Conservation (phyloP, 495 filamentous ascomycete genomes). For the Amniculicola lignicola region DNA sequence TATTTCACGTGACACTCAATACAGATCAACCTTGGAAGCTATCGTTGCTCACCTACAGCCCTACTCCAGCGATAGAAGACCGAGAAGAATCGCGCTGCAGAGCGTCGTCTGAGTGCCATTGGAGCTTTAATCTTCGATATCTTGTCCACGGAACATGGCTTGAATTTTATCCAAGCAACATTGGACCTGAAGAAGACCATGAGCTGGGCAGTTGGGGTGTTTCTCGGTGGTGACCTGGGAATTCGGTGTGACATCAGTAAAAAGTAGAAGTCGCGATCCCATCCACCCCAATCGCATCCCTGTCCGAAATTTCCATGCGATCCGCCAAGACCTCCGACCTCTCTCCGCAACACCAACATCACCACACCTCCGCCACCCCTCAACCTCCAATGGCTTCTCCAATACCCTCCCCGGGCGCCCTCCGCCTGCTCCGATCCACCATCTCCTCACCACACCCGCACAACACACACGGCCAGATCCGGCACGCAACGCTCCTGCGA, state of each 20-base stretch:
- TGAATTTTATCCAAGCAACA: too few species aligned
- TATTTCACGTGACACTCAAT: too few species aligned
- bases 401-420: slow-evolving; percentile 28
- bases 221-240: too few species aligned
- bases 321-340: not conserved
- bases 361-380: not conserved
- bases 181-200: too few species aligned
- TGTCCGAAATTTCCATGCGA: too few species aligned
- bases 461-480: slow-evolving; percentile 46
- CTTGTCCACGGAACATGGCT: too few species aligned
- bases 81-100: slow-evolving; percentile 22
- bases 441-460: slow-evolving; percentile 15
- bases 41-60: slow-evolving; percentile 5
- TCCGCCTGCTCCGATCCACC: slow-evolving; percentile 19
- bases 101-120: slow-evolving; percentile 12
- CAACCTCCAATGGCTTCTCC: slow-evolving; percentile 24
- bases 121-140: too few species aligned
- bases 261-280: too few species aligned
- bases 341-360: not conserved
- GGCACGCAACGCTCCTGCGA: slow-evolving; percentile 84
- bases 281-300: too few species aligned
- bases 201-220: too few species aligned
- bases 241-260: too few species aligned
- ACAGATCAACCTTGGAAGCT: not conserved
- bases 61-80: slow-evolving; percentile 28